phyloP scores from a whole-genome alignment of 345 rosid species.

The Isatis tinctoria region DNA sequence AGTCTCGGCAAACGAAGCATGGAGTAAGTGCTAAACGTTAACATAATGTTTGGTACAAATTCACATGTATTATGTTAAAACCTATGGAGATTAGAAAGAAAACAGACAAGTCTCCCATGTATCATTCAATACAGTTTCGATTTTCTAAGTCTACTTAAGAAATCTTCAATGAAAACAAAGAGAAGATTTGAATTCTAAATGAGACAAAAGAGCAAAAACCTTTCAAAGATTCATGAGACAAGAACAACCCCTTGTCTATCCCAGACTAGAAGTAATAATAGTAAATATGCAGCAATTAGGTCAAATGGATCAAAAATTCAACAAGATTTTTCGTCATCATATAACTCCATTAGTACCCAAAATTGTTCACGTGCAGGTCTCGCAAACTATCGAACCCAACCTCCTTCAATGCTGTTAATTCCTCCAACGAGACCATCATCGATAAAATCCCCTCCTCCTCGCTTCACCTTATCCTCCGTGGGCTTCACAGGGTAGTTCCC shows the following conservation, averaged over 20 bases:
- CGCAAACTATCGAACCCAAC: slow-evolving; percentile 51
- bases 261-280: not conserved
- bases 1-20: too few relatives aligned
- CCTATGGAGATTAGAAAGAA: too few relatives aligned
- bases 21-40: too few relatives aligned
- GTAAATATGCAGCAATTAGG: slow-evolving; percentile 4
- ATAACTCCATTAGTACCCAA: slow-evolving; percentile 32
- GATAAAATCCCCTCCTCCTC: slow-evolving; percentile 74
- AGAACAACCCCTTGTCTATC: slow-evolving; percentile 12
- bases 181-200: not conserved
- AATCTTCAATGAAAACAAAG: not conserved
- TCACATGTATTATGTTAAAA: too few relatives aligned
- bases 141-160: not conserved
- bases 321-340: slow-evolving; percentile 32
- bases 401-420: slow-evolving; percentile 70
- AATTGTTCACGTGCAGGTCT: slow-evolving; percentile 5
- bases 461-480: slow-evolving; percentile 66
- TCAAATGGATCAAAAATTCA: slow-evolving; percentile 27
- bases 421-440: slow-evolving; percentile 88
- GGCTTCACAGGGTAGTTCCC: slow-evolving; percentile 82
- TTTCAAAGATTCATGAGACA: slow-evolving; percentile 25
- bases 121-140: not conserved
- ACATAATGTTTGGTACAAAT: not conserved
- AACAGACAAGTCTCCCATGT: too few relatives aligned
- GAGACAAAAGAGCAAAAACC: not conserved